Percentiles rank a stretch among this genome's conserved stretches.
Conservation (phyloP, 805 yeast species). For the Cyberlindnera sargentensis region DNA sequence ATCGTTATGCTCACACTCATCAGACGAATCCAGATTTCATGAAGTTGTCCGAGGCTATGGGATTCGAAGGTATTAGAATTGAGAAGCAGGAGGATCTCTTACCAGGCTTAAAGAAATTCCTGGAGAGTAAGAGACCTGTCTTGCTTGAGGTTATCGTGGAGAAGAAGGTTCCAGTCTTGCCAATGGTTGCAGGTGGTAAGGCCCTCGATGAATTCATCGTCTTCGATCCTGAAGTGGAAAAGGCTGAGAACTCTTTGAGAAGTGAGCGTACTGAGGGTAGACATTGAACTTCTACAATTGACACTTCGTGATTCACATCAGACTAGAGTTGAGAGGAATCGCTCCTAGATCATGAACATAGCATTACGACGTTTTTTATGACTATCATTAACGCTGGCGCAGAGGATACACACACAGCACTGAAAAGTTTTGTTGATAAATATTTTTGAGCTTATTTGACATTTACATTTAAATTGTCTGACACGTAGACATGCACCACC, state of each 20-base stretch:
- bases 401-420: not conserved
- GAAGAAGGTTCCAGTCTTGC: conserved; percentile 87
- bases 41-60: conserved; percentile 93
- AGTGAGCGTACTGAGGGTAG: conserved; percentile 66
- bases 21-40: conserved; percentile 91
- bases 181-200: conserved; percentile 97
- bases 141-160: conserved; percentile 87
- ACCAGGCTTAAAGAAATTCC: conserved; percentile 55
- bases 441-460: not conserved
- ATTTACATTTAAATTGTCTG: not conserved
- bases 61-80: conserved; percentile 74
- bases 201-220: conserved; percentile 88
- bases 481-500: too few species aligned
- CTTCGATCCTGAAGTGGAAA: conserved; percentile 78
- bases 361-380: conserved; percentile 1
- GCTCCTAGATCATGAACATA: not conserved
- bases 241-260: conserved; percentile 61
- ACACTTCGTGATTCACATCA: too few species aligned
- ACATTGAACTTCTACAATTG: conserved; percentile 30
- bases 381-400: not conserved
- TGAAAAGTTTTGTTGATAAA: not conserved
- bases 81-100: conserved; percentile 59
- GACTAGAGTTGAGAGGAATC: too few species aligned
- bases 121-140: conserved; percentile 68
- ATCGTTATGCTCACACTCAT: conserved; percentile 97